Evolutionary conservation across 2,329 filamentous ascomycete species (phyloP).

Genomic region (Sclerotinia minor): DNA sequence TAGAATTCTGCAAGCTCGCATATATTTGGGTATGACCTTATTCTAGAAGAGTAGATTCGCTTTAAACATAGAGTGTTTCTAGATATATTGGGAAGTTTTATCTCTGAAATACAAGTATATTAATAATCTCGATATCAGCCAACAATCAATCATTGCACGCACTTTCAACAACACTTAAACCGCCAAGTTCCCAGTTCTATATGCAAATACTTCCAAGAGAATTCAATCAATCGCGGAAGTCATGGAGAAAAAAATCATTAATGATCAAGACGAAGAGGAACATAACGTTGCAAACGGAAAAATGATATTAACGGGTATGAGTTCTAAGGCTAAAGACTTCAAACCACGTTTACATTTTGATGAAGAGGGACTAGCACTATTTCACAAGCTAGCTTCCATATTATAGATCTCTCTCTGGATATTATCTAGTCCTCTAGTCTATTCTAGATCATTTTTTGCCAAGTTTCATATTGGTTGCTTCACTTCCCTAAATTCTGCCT

Average conservation of each 20-base stretch:
- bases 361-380: background rate
- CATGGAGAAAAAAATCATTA: background rate
- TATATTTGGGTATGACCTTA: background rate
- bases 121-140: background rate
- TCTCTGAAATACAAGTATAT: background rate
- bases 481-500: background rate
- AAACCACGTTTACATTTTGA: background rate
- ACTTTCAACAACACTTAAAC: background rate
- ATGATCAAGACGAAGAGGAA: background rate
- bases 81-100: background rate
- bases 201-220: background rate
- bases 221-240: background rate
- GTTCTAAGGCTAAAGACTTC: background rate
- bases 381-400: background rate
- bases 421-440: no score
- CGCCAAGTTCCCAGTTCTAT: background rate
- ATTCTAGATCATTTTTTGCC: background rate
- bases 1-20: background rate
- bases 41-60: background rate
- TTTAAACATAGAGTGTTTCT: background rate
- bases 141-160: background rate
- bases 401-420: background rate
- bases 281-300: fast-evolving
- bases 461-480: background rate
- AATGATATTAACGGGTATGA: fast-evolving